These are phyloP conservation scores for Boletus eberwhitei DNA, from an alignment of 768 basidiomycete genomes.

Conservation along the genomic window DNA sequence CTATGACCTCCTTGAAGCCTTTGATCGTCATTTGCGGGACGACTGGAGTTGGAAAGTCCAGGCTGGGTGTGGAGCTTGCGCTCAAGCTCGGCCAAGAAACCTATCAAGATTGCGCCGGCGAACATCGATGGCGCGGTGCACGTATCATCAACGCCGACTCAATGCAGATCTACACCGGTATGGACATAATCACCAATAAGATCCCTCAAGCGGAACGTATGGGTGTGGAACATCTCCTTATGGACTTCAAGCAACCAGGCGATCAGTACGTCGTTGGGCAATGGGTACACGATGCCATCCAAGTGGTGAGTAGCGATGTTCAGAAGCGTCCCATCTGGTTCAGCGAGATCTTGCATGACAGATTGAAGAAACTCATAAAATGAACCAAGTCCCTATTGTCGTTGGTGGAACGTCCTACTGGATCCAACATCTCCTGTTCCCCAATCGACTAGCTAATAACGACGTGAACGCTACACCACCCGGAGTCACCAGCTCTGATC, in stretches of 20 bases:
- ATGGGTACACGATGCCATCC: conserved; percentile 82
- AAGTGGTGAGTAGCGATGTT: conserved; percentile 51
- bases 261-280: conserved; percentile 85
- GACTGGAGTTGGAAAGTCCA: conserved; percentile 95
- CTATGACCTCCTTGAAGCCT: conserved; percentile 45
- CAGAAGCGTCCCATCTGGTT: neutral
- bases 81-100: conserved; percentile 44
- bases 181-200: conserved; percentile 95
- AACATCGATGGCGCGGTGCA: conserved; percentile 52
- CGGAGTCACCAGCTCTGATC: neutral
- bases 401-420: conserved; percentile 98
- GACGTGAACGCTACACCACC: conserved; percentile 11
- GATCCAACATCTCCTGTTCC: conserved; percentile 94
- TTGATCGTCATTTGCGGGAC: conserved; percentile 89
- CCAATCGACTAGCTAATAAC: conserved; percentile 55
- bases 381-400: conserved; percentile 73
- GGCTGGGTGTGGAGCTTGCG: conserved; percentile 86
- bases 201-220: conserved; percentile 69
- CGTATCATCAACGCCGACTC: conserved; percentile 93
- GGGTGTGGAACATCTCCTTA: conserved; percentile 84
- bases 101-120: conserved; percentile 6
- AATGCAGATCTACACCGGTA: conserved; percentile 93
- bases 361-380: conserved; percentile 71
- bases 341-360: conserved; percentile 27
- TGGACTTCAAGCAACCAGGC: conserved; percentile 83